Conservation (phyloP, 225 moss, liverwort and hornwort genomes). For the Pseudisothecium myosuroides region DNA sequence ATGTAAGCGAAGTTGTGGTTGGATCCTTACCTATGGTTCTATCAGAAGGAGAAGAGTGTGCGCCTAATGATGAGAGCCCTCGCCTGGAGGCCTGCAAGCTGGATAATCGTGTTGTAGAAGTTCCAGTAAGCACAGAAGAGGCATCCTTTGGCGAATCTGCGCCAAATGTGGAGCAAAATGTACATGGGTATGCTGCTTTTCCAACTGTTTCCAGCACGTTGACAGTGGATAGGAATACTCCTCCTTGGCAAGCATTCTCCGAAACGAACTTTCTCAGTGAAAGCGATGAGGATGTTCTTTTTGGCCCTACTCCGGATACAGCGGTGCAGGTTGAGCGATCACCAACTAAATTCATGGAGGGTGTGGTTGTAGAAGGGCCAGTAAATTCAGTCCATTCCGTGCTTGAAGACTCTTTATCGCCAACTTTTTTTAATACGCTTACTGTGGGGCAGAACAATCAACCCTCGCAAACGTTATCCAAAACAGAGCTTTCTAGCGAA, state of each 20-base stretch:
- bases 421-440: background rate
- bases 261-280: conserved; percentile 17
- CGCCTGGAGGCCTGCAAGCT: background rate
- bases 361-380: background rate
- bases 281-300: conserved; percentile 19
- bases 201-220: background rate
- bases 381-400: background rate
- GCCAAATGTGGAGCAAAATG: background rate
- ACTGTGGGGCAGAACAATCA: background rate
- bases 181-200: background rate
- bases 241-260: conserved; percentile 3
- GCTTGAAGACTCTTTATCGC: background rate
- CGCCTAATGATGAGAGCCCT: background rate
- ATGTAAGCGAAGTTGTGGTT: conserved; percentile 16
- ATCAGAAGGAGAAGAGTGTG: background rate
- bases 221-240: background rate
- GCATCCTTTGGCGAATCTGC: background rate
- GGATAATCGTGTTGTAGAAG: background rate
- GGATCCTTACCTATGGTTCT: conserved; percentile 1
- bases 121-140: background rate
- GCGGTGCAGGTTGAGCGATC: conserved; percentile 1
- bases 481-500: background rate
- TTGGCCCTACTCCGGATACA: conserved; percentile 3
- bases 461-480: background rate
- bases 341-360: background rate